A percentile compares a stretch with the other conserved stretches of the same genome.
Evolutionary conservation across 2,329 filamentous ascomycete genomes (phyloP).

Genomic region (Fusarium abutilonis): DNA sequence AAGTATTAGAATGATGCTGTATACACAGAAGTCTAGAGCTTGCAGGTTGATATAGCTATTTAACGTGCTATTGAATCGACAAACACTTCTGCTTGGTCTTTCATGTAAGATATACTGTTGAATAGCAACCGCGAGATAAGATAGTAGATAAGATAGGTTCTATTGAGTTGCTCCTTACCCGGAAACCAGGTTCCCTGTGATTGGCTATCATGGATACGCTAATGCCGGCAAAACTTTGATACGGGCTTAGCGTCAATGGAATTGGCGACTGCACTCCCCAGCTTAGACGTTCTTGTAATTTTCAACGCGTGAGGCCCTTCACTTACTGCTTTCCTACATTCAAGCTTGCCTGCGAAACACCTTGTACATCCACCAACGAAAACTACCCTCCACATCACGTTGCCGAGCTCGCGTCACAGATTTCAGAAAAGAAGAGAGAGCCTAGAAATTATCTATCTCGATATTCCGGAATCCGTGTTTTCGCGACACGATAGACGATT

Average conservation of each 20-base stretch:
- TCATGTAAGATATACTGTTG: no score
- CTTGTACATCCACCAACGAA: slow-evolving; percentile 5
- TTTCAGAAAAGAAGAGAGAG: not conserved
- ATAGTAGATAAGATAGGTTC: slow-evolving; percentile 28
- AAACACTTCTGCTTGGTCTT: not conserved
- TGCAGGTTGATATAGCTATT: not conserved
- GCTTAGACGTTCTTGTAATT: slow-evolving; percentile 52
- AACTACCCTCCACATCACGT: not conserved
- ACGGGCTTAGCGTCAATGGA: slow-evolving; percentile 54
- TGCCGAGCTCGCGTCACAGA: not conserved
- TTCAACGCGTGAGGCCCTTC: slow-evolving; percentile 52
- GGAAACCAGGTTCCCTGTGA: not conserved
- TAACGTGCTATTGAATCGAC: not conserved
- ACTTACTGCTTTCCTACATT: slow-evolving; percentile 29
- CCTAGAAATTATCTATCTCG: not conserved
- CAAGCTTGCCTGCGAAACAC: slow-evolving; percentile 14
- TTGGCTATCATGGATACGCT: slow-evolving; percentile 8
- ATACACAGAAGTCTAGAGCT: not conserved
- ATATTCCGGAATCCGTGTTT: slow-evolving; percentile 5
- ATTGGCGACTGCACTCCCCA: slow-evolving; percentile 55
- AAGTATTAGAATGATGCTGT: not conserved
- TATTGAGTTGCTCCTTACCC: not conserved
- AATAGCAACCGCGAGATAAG: slow-evolving; percentile 15
- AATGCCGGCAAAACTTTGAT: slow-evolving; percentile 51
- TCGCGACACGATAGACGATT: slow-evolving; percentile 15